These are phyloP conservation scores for Quercus phellos DNA, from an alignment of 331 rosid genomes.

Conservation along the genomic window DNA sequence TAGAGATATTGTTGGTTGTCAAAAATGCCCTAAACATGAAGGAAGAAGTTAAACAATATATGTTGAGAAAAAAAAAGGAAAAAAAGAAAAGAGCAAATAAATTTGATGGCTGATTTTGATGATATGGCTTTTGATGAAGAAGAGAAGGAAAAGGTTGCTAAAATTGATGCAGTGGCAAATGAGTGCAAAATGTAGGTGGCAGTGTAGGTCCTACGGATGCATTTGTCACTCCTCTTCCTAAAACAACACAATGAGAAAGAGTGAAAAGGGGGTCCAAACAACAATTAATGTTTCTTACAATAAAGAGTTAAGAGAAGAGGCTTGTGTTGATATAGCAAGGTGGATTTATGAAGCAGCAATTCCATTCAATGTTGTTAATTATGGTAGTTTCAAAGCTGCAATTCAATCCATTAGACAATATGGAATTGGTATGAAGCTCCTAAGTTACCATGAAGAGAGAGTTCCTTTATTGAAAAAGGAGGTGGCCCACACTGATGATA, in stretches of 20 bases:
- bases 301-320: neutral
- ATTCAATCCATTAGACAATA: neutral
- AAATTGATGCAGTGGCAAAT: neutral
- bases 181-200: neutral
- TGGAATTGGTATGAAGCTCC: neutral
- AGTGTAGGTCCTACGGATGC: neutral
- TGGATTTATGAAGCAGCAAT: neutral
- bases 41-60: neutral
- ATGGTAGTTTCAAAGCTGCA: neutral
- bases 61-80: neutral
- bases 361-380: neutral
- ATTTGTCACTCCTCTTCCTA: neutral
- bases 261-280: neutral
- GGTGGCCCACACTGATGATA: too few species aligned
- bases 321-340: neutral
- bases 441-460: neutral
- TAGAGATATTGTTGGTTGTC: too few species aligned
- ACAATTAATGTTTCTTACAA: neutral
- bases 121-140: neutral
- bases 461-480: neutral
- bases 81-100: neutral
- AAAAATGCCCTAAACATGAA: neutral
- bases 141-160: neutral
- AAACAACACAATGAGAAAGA: neutral
- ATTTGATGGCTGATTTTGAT: neutral